Base-by-base conservation (phyloP, 2,329 filamentous ascomycete genomes). In the Apiospora saccharicola region DNA sequence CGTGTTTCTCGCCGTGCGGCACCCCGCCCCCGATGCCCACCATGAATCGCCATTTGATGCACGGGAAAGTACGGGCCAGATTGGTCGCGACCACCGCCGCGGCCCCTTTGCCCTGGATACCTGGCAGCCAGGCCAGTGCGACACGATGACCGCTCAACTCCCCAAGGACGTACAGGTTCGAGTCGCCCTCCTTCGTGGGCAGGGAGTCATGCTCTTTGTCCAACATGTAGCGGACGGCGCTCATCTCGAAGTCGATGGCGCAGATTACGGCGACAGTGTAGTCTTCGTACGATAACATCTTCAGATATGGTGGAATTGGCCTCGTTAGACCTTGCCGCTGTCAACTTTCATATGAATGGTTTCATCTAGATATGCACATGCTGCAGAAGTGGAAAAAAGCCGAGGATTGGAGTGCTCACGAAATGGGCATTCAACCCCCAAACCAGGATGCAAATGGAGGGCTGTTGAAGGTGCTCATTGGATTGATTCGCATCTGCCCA, bases 121-220 rank as follows among this genome's bases (percentile, higher is more conserved):
- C 75, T 0, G 78, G 75, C 1, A 80, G 77, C 37, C 77, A 81
- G 0, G 79, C 76, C 22, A 81, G 72, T 6, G 80, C 78, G 43
- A 79, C 71, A 26, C 78, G 75, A 41, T 80, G 77, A 43, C 77
- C 75, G n/a, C 71, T 73, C 1, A 80, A 68, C n/a, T 77, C 72
- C 37, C 79, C 79, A 2, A 79, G 69, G 64, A 77, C 71, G 71
- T 81, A 80, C 16, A 71, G 69, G 67, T 80, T 79, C 4, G 74
- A 67, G 67, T 80, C 77, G 5, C 75, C 74, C 5, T 67, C 49
- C 67, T 72, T 71, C 0, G 37, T 71, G 2, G 73, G 75, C 4
- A 77, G 71, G 34, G 51, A 46, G 24, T 68, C 53, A 47, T 80
- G 77, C 67, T 81, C 77, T n/a, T 71, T 43, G 67, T 80, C 78